Evolutionary conservation across 2,329 filamentous ascomycete genomes (phyloP).

Genomic region (Hortaea werneckii): DNA sequence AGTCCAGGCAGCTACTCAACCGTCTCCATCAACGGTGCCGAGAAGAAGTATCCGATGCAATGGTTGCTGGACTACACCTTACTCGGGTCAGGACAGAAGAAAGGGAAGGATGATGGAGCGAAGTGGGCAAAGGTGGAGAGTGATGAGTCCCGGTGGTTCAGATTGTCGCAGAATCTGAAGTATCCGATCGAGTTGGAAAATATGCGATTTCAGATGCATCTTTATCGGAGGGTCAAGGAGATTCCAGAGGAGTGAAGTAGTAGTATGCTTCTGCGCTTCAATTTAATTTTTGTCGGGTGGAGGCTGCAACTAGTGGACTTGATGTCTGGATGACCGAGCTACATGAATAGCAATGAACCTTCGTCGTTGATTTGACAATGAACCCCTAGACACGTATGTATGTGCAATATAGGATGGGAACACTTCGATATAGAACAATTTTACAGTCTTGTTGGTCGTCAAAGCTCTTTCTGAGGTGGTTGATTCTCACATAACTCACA

Average conservation of each 20-base stretch:
- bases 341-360: background rate
- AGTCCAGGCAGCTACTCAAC: constrained; percentile 91
- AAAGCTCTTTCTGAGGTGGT: too few species aligned
- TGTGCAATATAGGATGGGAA: background rate
- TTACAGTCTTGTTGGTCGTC: too few species aligned
- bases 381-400: background rate
- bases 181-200: constrained; percentile 87
- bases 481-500: too few species aligned
- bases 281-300: too few species aligned
- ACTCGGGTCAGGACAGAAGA: constrained; percentile 26
- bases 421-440: too few species aligned
- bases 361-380: background rate
- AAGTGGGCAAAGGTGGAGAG: constrained; percentile 66
- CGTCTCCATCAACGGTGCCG: constrained; percentile 48
- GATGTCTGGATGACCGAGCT: background rate
- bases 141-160: constrained; percentile 77
- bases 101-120: constrained; percentile 6
- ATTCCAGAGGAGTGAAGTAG: background rate
- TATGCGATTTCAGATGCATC: constrained; percentile 87
- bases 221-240: constrained; percentile 45
- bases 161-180: constrained; percentile 49
- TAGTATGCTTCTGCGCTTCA: too few species aligned
- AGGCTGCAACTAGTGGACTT: too few species aligned
- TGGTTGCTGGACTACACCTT: constrained; percentile 83
- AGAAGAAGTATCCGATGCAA: constrained; percentile 79